Percentiles rank a stretch among this genome's conserved stretches.
Conservation (phyloP, 257 asterid genomes). For the Apocynum venetum region DNA sequence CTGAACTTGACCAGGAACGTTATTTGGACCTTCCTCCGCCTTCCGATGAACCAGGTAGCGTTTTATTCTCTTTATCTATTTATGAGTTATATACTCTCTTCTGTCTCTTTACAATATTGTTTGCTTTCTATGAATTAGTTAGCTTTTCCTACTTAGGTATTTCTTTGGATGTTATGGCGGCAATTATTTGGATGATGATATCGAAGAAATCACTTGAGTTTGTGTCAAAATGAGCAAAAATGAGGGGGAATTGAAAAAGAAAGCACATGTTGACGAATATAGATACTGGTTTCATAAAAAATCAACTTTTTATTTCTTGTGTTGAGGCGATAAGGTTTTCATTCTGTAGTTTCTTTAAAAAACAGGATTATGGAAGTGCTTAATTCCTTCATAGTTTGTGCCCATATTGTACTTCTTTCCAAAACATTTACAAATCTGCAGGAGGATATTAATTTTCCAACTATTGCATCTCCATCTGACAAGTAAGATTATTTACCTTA, state of each 20-base stretch:
- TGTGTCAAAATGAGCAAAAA: neutral
- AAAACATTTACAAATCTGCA: constrained; percentile 44
- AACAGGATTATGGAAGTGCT: constrained; percentile 36
- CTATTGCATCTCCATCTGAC: constrained; percentile 34
- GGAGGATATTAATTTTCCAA: constrained; percentile 41
- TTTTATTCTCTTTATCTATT: neutral
- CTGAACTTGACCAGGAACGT: constrained; percentile 71
- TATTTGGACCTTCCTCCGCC: constrained; percentile 63
- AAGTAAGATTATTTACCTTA: constrained; percentile 46
- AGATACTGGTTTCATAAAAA: constrained; percentile 3
- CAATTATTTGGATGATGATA: neutral
- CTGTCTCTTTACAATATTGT: neutral
- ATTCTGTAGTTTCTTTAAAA: constrained; percentile 28
- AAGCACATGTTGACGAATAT: constrained; percentile 13
- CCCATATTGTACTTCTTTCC: constrained; percentile 39
- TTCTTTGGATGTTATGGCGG: neutral
- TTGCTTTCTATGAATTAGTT: neutral
- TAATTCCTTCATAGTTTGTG: constrained; percentile 38
- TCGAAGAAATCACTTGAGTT: neutral
- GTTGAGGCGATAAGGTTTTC: constrained; percentile 17
- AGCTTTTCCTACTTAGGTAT: neutral
- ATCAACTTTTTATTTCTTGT: neutral
- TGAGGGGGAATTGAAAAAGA: neutral
- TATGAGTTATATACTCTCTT: neutral
- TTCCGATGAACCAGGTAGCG: constrained; percentile 56